Conservation (phyloP, 306 rosid species). For the Datisca glomerata region DNA sequence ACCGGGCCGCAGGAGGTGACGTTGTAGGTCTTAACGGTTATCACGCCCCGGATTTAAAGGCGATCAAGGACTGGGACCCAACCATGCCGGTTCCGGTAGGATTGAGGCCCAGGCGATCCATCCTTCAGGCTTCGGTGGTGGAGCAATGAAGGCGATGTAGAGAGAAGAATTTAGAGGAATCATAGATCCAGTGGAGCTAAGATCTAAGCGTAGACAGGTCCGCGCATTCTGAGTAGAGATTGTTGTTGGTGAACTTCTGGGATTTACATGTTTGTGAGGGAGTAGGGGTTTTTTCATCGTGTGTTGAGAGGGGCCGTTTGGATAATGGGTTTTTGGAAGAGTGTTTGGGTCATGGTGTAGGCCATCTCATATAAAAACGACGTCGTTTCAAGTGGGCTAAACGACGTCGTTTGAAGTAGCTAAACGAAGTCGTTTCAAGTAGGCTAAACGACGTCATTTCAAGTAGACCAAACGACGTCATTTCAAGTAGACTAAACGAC, state of each 20-base stretch:
- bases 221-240: slow-evolving; percentile 34
- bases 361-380: too few species aligned
- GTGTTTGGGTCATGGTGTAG: too few species aligned
- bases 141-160: slow-evolving; percentile 45
- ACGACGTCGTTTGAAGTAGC: too few species aligned
- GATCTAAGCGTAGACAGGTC: slow-evolving; percentile 35
- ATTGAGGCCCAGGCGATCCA: slow-evolving; percentile 79
- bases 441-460: too few species aligned
- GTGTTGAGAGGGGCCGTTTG: too few species aligned
- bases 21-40: slow-evolving; percentile 20
- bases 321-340: too few species aligned
- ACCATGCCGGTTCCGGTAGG: slow-evolving; percentile 37
- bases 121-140: slow-evolving; percentile 20
- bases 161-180: slow-evolving; percentile 42
- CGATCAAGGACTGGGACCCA: slow-evolving; percentile 46
- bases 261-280: slow-evolving; percentile 39
- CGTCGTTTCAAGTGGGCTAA: too few species aligned
- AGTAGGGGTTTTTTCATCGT: too few species aligned
- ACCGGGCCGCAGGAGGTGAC: slow-evolving; percentile 5
- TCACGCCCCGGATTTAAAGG: slow-evolving; percentile 12
- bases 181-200: slow-evolving; percentile 43
- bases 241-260: slow-evolving; percentile 22
- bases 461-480: too few species aligned
- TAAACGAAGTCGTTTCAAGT: too few species aligned
- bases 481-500: too few species aligned